Conservation (phyloP, 2,329 filamentous ascomycete species). For the Hymenoscyphus linearis region DNA sequence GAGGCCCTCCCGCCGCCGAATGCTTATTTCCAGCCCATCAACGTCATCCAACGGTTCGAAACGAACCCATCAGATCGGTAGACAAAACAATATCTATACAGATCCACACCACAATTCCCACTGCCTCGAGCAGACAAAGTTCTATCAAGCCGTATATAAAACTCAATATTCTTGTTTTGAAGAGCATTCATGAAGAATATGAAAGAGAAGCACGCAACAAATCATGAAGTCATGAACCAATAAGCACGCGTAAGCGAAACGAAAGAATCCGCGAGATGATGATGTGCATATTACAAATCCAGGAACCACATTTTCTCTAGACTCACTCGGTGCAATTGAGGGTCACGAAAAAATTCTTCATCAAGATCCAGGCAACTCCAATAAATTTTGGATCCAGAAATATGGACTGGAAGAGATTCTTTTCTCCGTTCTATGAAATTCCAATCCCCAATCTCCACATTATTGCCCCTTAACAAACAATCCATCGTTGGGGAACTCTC, state of each 20-base stretch:
- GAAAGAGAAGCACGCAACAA: background rate
- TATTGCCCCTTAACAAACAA: background rate
- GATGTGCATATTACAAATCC: background rate
- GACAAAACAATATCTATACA: too few relatives aligned
- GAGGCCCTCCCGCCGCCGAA: background rate
- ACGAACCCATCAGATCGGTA: background rate
- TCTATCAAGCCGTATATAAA: background rate
- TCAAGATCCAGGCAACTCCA: background rate
- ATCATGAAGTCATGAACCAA: background rate
- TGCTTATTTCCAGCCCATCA: background rate
- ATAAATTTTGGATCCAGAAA: background rate
- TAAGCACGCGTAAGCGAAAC: background rate
- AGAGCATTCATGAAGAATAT: background rate
- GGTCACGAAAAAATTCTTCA: background rate
- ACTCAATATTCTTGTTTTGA: background rate
- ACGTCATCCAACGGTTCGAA: background rate
- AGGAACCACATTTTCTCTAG: background rate
- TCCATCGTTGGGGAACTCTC: background rate
- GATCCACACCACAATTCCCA: background rate
- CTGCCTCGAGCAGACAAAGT: too few relatives aligned
- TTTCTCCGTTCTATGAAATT: background rate
- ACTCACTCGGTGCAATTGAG: conserved; percentile 1
- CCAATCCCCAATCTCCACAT: background rate
- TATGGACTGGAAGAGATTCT: background rate
- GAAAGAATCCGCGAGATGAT: background rate